Conservation (phyloP, 2,329 filamentous ascomycete species). For the Colletotrichum lindemuthianum region DNA sequence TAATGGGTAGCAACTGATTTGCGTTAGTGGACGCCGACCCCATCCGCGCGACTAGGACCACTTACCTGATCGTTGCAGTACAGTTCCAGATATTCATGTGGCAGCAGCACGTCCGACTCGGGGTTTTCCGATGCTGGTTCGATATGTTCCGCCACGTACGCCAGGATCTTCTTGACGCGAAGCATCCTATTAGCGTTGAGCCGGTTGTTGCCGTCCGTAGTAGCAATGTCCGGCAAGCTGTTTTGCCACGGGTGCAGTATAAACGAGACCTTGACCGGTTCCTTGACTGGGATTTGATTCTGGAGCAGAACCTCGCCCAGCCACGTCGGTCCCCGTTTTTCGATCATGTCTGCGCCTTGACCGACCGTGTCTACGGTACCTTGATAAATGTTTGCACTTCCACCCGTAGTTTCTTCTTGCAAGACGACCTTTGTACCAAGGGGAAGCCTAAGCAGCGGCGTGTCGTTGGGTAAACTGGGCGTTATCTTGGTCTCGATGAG, state of each 20-base stretch:
- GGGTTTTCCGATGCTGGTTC: constrained; percentile 73
- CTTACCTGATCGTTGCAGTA: constrained; percentile 93
- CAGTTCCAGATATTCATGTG: constrained; percentile 93
- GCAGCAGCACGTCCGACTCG: constrained; percentile 71
- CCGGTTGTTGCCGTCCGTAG: constrained; percentile 83
- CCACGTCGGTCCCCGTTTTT: constrained; percentile 91
- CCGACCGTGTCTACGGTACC: constrained; percentile 85
- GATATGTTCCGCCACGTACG: constrained; percentile 91
- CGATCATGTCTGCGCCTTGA: constrained; percentile 81
- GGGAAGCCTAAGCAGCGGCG: constrained; percentile 79
- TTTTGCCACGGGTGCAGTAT: constrained; percentile 85
- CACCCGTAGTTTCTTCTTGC: constrained; percentile 74
- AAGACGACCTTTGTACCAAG: constrained; percentile 73
- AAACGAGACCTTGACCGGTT: constrained; percentile 97
- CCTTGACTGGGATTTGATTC: constrained; percentile 85
- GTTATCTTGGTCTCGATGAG: constrained; percentile 71
- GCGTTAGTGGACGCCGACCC: neutral
- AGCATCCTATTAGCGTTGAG: constrained; percentile 98
- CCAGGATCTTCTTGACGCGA: constrained; percentile 91
- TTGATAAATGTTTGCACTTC: constrained; percentile 86
- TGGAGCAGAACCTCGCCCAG: constrained; percentile 86
- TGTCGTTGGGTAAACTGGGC: constrained; percentile 77
- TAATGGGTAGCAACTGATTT: constrained; percentile 72
- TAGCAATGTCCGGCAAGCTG: constrained; percentile 77
- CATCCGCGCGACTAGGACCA: constrained; percentile 33